Base-by-base conservation (phyloP, 495 filamentous ascomycete species). In the Aspergillus panamensis region DNA sequence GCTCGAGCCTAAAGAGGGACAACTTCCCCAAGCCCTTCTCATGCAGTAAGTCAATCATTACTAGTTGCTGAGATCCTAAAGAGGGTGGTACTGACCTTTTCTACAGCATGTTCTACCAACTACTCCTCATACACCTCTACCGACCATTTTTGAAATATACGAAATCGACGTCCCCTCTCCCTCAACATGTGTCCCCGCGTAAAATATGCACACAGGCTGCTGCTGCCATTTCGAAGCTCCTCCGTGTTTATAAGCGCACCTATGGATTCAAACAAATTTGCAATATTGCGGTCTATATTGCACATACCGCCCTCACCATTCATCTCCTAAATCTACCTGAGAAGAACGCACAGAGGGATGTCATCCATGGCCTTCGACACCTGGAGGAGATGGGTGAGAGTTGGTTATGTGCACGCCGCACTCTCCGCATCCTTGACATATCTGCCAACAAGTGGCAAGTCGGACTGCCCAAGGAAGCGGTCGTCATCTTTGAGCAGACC, bases 81-180 rank as follows among this genome's bases (percentile, higher is more conserved):
- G 10, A 33, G 31, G 17, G 12, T 14, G 17, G 59, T 54, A 61
- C 73, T 82, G 45, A 80, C 64, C 37, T 0, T 31, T 37, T 51
- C 3, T 6, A 17, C 61, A 96, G 92, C 76, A 97, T 97, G 94
- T 93, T 97, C 71, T 95, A 91, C 69, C 92, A 97, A 64, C 81
- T 96, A 2, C 88, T 97, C 37, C 94, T 93, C 66, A 97, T 98
- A 59, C 95, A 98, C 63, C 85, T 97, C 8, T 98, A 96, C 76
- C 90, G 94, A 5, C 93, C 94, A 0, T 98, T 98, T 69, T 81
- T 98, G 35, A 95, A 92, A 70, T 97, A 96, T 68, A 88, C 84
- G 10, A 88, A 85, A 53, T 71, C 82, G 17, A 87, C 82, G 6
- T 94, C 92, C 6, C 91, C 94, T 0, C 81, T 97, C 0, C 92